Conservation (phyloP, 352 stramenopile genomes). For the Globisporangium nunn region DNA sequence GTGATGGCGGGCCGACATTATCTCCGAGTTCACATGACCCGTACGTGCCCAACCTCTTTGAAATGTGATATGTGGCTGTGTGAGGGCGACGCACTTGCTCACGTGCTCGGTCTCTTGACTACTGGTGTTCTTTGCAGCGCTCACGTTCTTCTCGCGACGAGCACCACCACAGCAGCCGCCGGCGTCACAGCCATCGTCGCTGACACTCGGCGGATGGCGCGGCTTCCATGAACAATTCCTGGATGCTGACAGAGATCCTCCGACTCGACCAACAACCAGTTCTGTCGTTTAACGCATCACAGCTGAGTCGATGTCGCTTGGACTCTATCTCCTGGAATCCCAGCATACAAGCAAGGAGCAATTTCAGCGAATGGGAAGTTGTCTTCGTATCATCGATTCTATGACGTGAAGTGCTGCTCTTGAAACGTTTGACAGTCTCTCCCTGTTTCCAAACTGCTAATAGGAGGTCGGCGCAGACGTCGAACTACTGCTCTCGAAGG, state of each 20-base stretch:
- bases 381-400: too few species aligned
- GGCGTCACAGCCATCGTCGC: too few species aligned
- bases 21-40: background rate
- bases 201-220: background rate
- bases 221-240: background rate
- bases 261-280: too few species aligned
- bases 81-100: background rate
- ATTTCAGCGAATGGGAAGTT: too few species aligned
- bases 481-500: background rate
- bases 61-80: background rate
- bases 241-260: background rate
- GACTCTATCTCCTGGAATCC: too few species aligned
- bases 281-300: too few species aligned
- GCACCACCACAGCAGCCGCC: background rate
- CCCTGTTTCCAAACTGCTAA: background rate
- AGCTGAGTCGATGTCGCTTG: too few species aligned
- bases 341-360: too few species aligned
- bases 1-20: background rate
- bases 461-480: background rate
- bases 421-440: background rate
- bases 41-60: background rate
- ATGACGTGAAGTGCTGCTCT: background rate
- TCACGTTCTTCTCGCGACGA: background rate
- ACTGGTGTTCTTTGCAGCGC: background rate
- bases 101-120: too few species aligned